These are phyloP conservation scores for Neopestalotiopsis rosae DNA, from an alignment of 2,329 filamentous ascomycete genomes.

Conservation along the genomic window DNA sequence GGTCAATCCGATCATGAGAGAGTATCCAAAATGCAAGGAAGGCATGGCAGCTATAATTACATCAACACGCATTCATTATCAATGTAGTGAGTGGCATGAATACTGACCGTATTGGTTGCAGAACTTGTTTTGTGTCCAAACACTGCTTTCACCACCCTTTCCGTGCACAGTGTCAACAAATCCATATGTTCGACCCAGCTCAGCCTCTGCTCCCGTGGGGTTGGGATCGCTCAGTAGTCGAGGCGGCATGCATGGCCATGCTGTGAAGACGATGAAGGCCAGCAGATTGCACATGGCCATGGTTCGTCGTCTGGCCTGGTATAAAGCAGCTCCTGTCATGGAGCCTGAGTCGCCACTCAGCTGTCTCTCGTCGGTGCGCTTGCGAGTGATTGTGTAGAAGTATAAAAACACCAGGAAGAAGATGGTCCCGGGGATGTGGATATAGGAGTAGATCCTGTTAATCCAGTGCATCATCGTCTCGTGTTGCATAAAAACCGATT, in stretches of 20 bases:
- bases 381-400: slow-evolving; percentile 70
- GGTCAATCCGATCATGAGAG: slow-evolving; percentile 73
- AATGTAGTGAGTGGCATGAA: not conserved
- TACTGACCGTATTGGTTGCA: slow-evolving; percentile 74
- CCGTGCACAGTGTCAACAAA: slow-evolving; percentile 67
- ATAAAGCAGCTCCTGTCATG: slow-evolving; percentile 50
- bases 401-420: slow-evolving; percentile 69
- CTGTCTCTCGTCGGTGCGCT: slow-evolving; percentile 20
- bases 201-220: slow-evolving; percentile 60
- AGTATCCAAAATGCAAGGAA: slow-evolving; percentile 77
- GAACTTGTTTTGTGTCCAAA: slow-evolving; percentile 74
- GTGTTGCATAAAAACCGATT: slow-evolving; percentile 50
- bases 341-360: slow-evolving; percentile 23
- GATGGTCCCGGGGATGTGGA: slow-evolving; percentile 79
- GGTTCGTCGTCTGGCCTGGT: slow-evolving; percentile 61
- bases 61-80: slow-evolving; percentile 18
- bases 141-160: slow-evolving; percentile 63
- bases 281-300: slow-evolving; percentile 67
- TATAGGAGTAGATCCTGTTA: slow-evolving; percentile 77
- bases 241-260: slow-evolving; percentile 69
- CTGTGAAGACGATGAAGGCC: slow-evolving; percentile 66
- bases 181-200: slow-evolving; percentile 63
- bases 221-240: slow-evolving; percentile 61
- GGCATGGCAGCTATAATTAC: slow-evolving; percentile 69
- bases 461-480: slow-evolving; percentile 68